phyloP scores from a whole-genome alignment of 2,329 filamentous ascomycete genomes.

The Hymenoscyphus linearis region DNA sequence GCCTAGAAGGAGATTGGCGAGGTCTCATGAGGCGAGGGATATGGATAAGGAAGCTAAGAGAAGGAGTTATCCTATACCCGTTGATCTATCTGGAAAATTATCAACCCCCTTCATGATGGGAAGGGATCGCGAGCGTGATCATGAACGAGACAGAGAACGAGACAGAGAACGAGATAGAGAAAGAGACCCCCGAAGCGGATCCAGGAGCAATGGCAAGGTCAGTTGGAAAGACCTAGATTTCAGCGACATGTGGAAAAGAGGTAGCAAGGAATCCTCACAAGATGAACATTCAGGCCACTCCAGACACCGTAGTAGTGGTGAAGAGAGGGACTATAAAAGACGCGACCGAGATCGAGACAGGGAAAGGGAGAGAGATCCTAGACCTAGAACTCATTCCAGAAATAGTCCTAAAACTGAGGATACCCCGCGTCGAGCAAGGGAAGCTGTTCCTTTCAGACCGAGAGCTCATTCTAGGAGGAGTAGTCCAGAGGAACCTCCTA shows the following conservation, averaged over 20 bases:
- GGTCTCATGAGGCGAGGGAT: slow-evolving; percentile 22
- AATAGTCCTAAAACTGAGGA: slow-evolving; percentile 10
- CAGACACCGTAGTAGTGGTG: slow-evolving; percentile 1
- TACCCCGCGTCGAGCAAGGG: slow-evolving; percentile 15
- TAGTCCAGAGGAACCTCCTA: not conserved
- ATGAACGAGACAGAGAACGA: not conserved
- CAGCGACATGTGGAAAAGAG: slow-evolving; percentile 11
- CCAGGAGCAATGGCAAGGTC: slow-evolving; percentile 13
- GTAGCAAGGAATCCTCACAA: slow-evolving; percentile 14
- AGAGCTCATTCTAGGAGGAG: slow-evolving; percentile 3
- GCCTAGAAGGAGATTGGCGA: slow-evolving; percentile 11
- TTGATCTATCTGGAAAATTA: slow-evolving; percentile 28
- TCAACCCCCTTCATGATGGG: slow-evolving; percentile 28
- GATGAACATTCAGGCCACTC: slow-evolving; percentile 7
- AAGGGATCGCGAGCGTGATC: slow-evolving; percentile 19
- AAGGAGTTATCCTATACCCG: slow-evolving; percentile 23
- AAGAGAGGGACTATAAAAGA: slow-evolving; percentile 12
- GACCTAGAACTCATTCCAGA: slow-evolving; percentile 5
- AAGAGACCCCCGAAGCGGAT: slow-evolving; percentile 9
- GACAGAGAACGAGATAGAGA: slow-evolving; percentile 20
- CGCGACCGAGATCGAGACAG: slow-evolving; percentile 16
- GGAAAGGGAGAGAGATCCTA: slow-evolving; percentile 7
- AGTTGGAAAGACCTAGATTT: slow-evolving; percentile 22
- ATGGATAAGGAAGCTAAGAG: slow-evolving; percentile 21
- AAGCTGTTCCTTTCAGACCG: not conserved